Evolutionary conservation across 2,329 filamentous ascomycete species (phyloP).

Genomic region (Colletotrichum sp.): DNA sequence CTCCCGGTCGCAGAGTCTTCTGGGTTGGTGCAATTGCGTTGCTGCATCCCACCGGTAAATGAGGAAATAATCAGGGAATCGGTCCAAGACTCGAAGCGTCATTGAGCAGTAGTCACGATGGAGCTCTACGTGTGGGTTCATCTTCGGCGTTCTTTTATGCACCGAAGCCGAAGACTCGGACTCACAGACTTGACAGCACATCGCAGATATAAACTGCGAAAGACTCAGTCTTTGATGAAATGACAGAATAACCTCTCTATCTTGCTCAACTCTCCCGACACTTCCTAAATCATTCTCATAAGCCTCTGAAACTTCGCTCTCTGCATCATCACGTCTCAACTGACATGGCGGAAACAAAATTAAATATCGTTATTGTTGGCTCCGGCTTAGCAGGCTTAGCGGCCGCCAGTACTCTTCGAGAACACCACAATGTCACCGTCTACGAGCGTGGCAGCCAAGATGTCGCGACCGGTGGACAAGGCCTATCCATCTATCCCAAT

Average conservation of each 20-base stretch:
- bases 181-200: not conserved
- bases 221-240: not conserved
- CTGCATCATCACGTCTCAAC: not conserved
- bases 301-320: not conserved
- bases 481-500: not conserved
- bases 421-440: not conserved
- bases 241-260: not conserved
- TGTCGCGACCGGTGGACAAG: not conserved
- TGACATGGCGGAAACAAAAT: not conserved
- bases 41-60: not conserved
- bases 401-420: not conserved
- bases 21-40: rapidly evolving
- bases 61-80: not conserved
- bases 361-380: not conserved
- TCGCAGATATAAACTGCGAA: not conserved
- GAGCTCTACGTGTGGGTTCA: not conserved
- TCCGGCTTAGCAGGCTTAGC: not conserved
- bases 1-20: not conserved
- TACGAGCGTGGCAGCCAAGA: not conserved
- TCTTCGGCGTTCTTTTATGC: not conserved
- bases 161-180: not conserved
- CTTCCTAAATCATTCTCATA: rapidly evolving
- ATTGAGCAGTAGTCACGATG: not conserved
- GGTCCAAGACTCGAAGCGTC: not conserved
- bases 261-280: not conserved